A percentile compares a stretch with the other conserved stretches of the same genome.
phyloP scores from a whole-genome alignment of 1,284 basidiomycete species.

The Ceratobasidium sp. region DNA sequence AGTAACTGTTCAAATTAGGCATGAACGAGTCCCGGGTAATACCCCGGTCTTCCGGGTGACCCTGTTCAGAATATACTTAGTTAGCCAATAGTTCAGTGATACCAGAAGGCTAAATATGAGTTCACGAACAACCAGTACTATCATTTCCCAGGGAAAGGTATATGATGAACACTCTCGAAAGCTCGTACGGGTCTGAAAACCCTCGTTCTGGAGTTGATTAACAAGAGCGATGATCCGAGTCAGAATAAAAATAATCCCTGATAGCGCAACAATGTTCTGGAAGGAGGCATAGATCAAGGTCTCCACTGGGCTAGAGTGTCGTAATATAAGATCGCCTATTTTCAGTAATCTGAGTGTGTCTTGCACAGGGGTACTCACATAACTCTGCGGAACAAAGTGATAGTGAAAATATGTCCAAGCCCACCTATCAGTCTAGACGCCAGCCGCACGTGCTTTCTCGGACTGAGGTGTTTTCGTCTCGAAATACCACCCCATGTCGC shows the following conservation, averaged over 20 bases:
- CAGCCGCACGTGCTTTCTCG: background rate
- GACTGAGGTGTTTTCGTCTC: background rate
- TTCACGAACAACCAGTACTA: background rate
- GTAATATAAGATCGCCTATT: no score
- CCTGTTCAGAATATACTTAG: no score
- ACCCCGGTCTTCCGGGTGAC: background rate
- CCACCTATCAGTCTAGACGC: background rate
- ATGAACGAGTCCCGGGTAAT: no score
- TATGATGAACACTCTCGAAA: background rate
- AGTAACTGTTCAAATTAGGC: background rate
- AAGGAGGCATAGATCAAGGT: background rate
- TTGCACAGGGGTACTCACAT: background rate
- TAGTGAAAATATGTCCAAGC: background rate
- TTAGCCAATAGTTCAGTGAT: no score
- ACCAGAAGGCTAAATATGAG: no score
- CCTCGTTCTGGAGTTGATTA: constrained; percentile 9
- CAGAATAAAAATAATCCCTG: background rate
- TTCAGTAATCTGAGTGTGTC: no score
- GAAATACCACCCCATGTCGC: background rate
- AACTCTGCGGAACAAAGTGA: constrained; percentile 2
- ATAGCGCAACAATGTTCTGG: constrained; percentile 1
- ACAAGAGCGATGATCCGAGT: background rate
- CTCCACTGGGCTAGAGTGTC: no score
- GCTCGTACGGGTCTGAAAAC: background rate
- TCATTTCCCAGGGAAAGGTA: background rate